Base-by-base conservation (phyloP, 2,329 filamentous ascomycete species). In the Penicillium sp. region DNA sequence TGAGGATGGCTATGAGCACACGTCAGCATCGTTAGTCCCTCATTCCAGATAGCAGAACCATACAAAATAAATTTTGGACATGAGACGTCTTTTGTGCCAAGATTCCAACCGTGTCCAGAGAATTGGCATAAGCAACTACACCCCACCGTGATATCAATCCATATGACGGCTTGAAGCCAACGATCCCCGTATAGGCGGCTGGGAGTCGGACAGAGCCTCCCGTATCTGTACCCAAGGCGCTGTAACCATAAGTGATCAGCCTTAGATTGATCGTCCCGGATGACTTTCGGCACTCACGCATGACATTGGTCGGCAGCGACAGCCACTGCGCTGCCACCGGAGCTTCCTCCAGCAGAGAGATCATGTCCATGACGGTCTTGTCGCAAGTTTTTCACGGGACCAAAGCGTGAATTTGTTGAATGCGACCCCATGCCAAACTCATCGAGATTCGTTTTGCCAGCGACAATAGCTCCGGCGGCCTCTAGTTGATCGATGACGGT, bases 351-450 rank as follows among this genome's bases (percentile, higher is more conserved):
- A 0, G 84, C 82, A 0, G 87, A 92, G 16, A 78, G 60, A 14
- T 63, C 56, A 20, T 67, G 61, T 15, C 41, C 67, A 30, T 57
- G 59, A 29, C 53, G 42, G 37, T 55, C 45, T 16, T 56, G 67
- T 35, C 69, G 62, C 6, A 66, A 69, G 44, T 75, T 80, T 35
- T 61, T 68, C 3, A 90, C 84, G 1, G 77, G 60, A 1, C 84
- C 85, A 52, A 81, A 79, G 37, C 72, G 66, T 1, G 86, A 88
- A 54, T 82, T 68, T 13, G 72, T 74, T 1, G 81, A 84, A 58
- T 95, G 82, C 6, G 87, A 93, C 2, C 88, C 88, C 89, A 95
- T 95, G 17, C 89, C 88, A 60, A 95, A 95, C 60, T 94, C 92
- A 65, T 96, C 92, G 72, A 96, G 80, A 60, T 94, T 95, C 2